Conservation (phyloP, 345 rosid genomes). For the Dimocarpus longan region DNA sequence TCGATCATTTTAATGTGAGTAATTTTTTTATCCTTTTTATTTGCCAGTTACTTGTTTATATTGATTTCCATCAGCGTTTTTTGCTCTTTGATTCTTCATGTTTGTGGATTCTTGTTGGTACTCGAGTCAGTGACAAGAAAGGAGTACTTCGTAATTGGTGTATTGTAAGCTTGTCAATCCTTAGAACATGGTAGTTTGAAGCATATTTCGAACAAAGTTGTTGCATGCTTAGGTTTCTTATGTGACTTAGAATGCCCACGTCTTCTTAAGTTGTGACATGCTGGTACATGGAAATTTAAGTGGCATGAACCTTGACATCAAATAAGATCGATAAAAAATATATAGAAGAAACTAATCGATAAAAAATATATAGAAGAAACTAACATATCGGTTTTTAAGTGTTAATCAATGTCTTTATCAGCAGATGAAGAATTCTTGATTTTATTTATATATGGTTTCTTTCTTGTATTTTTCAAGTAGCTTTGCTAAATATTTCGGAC, state of each 20-base stretch:
- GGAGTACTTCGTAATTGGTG: too few species aligned
- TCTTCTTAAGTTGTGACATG: neutral
- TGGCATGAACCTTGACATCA: neutral
- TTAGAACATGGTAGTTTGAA: neutral
- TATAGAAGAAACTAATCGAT: too few species aligned
- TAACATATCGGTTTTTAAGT: neutral
- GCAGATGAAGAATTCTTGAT: neutral
- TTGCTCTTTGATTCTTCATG: neutral
- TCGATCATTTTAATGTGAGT: slow-evolving; percentile 93
- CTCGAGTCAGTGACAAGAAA: neutral
- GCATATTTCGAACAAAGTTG: neutral
- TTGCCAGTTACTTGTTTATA: neutral
- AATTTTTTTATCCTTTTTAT: neutral
- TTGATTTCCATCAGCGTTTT: neutral
- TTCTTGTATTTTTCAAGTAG: neutral
- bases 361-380: neutral
- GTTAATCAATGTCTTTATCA: neutral
- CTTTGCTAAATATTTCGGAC: neutral
- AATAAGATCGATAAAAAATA: neutral
- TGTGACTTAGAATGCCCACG: neutral
- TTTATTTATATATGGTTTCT: neutral
- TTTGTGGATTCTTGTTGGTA: neutral
- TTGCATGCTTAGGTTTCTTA: neutral
- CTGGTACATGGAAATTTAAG: neutral
- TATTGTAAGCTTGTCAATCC: neutral